Evolutionary conservation across 2,329 filamentous ascomycete genomes (phyloP), one percentile per base, ranked within the genome.

Genomic region (Xylariaceae sp.): DNA sequence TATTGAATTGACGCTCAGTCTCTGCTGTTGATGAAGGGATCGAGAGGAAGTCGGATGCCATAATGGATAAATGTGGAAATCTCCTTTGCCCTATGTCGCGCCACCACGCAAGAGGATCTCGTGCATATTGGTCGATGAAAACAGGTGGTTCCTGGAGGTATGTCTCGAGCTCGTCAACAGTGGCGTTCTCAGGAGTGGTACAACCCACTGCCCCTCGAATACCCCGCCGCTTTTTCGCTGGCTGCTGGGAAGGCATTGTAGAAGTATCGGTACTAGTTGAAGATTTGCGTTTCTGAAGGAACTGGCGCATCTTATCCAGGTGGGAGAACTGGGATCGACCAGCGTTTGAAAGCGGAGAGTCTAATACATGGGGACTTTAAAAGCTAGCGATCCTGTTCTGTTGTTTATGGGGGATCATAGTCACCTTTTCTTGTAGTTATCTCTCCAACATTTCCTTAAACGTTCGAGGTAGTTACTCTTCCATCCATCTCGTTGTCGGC

Each of bases 1-100:
- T 46, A 21, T 46, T 41, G 19, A 46, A 47, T 22, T 42, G 39
- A 23, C 39, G 33, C 22, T 47, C 39, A 29, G 39, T 47, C 23
- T 37, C 39, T 27, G 29, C 20, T 20, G 35, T 22, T 20, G 44
- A 22, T 17, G 35, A 34, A 22, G 35, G 33, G 11, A 38, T 47
- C 4, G 40, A 22, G 16, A 43, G 40, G 35, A 32, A 44, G 16
- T 46, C 27, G 8, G 39, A 17, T 3, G 37, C 37, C 37, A 46
- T 41, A 36, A 40, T 40, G 35, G 23, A 40, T 25, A 46, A 23
- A 7, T 16, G 7, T 22, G 37, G 37, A n/a, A 39, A 35, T 4
- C 33, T 8, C 7, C n/a, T 16, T 17, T 35, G 12, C 25, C 21
- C 41, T 17, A 42, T 40, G 19, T 40, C 33, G 39, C 29, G 8